phyloP scores from a whole-genome alignment of 768 basidiomycete genomes.

The Collybia nuda region DNA sequence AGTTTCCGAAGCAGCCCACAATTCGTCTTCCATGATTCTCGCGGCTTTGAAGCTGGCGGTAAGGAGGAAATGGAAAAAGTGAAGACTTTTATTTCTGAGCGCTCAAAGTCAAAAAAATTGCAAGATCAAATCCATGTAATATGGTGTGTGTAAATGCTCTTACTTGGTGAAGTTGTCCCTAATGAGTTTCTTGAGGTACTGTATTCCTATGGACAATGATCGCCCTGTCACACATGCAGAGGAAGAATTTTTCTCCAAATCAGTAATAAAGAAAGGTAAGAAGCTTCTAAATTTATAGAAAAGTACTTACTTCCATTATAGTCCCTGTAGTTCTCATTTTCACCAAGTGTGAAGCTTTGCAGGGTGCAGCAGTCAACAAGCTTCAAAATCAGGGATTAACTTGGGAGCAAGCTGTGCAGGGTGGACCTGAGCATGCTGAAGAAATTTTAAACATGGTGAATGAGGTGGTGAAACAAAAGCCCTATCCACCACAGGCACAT shows the following conservation, averaged over 20 bases:
- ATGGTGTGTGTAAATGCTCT: slow-evolving; percentile 24
- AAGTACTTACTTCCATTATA: slow-evolving; percentile 6
- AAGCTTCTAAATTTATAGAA: neutral
- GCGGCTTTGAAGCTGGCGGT: slow-evolving; percentile 36
- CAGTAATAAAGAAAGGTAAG: slow-evolving; percentile 21
- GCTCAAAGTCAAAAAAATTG: slow-evolving; percentile 12
- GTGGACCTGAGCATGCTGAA: slow-evolving; percentile 12
- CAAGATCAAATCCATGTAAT: slow-evolving; percentile 35
- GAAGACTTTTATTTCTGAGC: slow-evolving; percentile 26
- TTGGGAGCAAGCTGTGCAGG: slow-evolving; percentile 7
- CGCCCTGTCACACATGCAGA: slow-evolving; percentile 27
- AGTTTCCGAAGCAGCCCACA: slow-evolving; percentile 25
- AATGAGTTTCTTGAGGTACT: slow-evolving; percentile 32
- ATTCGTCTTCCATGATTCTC: slow-evolving; percentile 42
- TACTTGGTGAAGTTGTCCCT: neutral
- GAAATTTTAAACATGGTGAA: slow-evolving; percentile 11
- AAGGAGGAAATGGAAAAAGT: slow-evolving; percentile 25
- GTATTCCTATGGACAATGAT: slow-evolving; percentile 26
- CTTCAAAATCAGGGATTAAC: neutral
- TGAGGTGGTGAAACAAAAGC: slow-evolving; percentile 2
- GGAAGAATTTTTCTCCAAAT: slow-evolving; percentile 25
- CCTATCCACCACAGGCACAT: slow-evolving; percentile 14
- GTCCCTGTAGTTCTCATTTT: slow-evolving; percentile 39
- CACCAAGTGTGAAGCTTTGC: slow-evolving; percentile 34
- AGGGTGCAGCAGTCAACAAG: too few relatives aligned